Evolutionary conservation across 345 rosid genomes (phyloP), one percentile per base, ranked within the genome.

Genomic region (Geranium brycei): DNA sequence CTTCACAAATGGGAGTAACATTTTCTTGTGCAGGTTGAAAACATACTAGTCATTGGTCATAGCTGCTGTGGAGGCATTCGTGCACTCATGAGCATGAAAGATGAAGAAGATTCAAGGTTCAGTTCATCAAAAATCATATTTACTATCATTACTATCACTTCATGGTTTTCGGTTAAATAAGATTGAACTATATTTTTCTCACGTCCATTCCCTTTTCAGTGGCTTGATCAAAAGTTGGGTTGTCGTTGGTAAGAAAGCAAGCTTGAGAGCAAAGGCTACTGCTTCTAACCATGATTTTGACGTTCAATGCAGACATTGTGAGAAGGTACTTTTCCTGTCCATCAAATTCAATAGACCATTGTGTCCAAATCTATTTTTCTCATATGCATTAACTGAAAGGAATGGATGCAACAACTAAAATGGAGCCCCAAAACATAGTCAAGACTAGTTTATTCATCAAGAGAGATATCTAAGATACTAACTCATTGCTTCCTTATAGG

Each of bases 21-120:
- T 6, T 53, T 53, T 18, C 60, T 63, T 71, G 71, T 62, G 65
- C 83, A 93, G 99, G 99, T 91, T 58, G 89, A 82, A 71, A 91
- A 93, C 69, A 83, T 93, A 71, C 79, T 93, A 66, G 85, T 93
- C 17, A 59, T 88, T 61, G 99, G 99, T 64, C 97, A 93, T 72
- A 93, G 99, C 78, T 58, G 85, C 35, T 93, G 99, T 64, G 96
- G 97, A 69, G 99, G 97, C 67, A 93, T 93, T 63, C 96, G 85
- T 59, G 95, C 95, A 38, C 88, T 93, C 57, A 90, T 93, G 99
- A 73, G 87, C 68, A 85, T 88, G 96, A 76, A 75, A 58, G 91
- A 78, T 19, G 85, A 66, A 17, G 31, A 16, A 3, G 83, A 85
- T 57, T 75, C 95, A 68, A 88, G 99, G 99, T 85, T 57, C 62